Evolutionary conservation across 2,329 filamentous ascomycete species (phyloP).

Genomic region (Scedosporium minutisporum): DNA sequence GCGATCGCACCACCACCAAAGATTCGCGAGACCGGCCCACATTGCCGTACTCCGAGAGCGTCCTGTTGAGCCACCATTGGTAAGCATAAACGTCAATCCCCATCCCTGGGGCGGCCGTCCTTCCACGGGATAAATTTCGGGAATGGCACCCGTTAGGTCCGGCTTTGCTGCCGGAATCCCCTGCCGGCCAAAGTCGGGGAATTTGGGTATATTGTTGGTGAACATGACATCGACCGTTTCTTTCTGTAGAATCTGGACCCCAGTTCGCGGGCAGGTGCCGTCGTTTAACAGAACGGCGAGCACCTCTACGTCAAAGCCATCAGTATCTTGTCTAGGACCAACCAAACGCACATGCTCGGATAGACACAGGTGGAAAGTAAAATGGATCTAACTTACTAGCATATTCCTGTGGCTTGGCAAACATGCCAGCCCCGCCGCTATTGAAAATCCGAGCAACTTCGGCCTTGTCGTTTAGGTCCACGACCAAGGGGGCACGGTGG

Average conservation of each 20-base stretch:
- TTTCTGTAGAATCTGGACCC: constrained; percentile 40
- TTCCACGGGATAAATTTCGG: constrained; percentile 38
- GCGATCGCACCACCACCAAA: constrained; percentile 54
- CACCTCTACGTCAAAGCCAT: constrained; percentile 28
- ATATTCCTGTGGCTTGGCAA: constrained; percentile 51
- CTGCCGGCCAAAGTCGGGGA: constrained; percentile 41
- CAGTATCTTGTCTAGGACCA: background rate
- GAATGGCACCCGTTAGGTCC: constrained; percentile 33
- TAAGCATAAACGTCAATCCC: constrained; percentile 51
- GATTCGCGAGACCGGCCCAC: constrained; percentile 52
- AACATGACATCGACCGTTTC: constrained; percentile 56
- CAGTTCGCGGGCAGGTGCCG: constrained; percentile 49
- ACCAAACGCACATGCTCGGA: background rate
- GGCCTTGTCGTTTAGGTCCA: constrained; percentile 27
- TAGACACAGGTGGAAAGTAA: background rate
- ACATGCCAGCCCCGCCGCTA: constrained; percentile 53
- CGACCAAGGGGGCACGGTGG: constrained; percentile 32
- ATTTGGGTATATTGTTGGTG: constrained; percentile 48
- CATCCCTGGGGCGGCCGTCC: constrained; percentile 50
- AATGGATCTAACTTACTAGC: constrained; percentile 30
- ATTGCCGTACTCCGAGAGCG: constrained; percentile 38
- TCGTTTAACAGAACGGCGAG: constrained; percentile 55
- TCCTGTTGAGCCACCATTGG: constrained; percentile 36
- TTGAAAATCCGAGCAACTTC: constrained; percentile 39
- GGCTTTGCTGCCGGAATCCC: constrained; percentile 36